These are phyloP conservation scores for Exophiala sideris DNA, from an alignment of 2,329 filamentous ascomycete genomes.

Conservation along the genomic window DNA sequence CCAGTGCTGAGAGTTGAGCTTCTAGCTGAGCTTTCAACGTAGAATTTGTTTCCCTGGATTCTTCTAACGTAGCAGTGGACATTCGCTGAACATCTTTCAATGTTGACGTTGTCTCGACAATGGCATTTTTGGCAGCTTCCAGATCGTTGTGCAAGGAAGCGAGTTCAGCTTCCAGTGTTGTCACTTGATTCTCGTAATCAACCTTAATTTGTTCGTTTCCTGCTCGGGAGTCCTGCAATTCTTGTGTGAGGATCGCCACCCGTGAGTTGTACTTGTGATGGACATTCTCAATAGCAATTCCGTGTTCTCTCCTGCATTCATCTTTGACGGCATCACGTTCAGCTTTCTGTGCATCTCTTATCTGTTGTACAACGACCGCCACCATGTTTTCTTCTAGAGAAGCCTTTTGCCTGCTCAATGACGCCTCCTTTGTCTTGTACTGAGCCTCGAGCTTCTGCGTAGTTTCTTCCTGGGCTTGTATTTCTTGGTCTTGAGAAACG, in stretches of 20 bases:
- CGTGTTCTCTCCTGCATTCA: slow-evolving; percentile 16
- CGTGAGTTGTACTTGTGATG: slow-evolving; percentile 25
- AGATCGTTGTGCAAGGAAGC: slow-evolving; percentile 17
- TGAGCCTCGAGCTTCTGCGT: slow-evolving; percentile 32
- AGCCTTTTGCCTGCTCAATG: slow-evolving; percentile 17
- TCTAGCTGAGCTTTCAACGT: slow-evolving; percentile 57
- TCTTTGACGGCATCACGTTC: slow-evolving; percentile 20
- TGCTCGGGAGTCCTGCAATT: slow-evolving; percentile 18
- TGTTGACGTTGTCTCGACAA: slow-evolving; percentile 19
- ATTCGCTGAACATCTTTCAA: slow-evolving; percentile 18
- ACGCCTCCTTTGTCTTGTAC: slow-evolving; percentile 23
- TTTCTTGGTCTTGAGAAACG: slow-evolving; percentile 22
- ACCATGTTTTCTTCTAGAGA: slow-evolving; percentile 26
- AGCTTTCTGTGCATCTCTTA: slow-evolving; percentile 21
- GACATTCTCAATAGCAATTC: slow-evolving; percentile 12
- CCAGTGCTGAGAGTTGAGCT: slow-evolving; percentile 64
- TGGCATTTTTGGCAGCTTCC: slow-evolving; percentile 20
- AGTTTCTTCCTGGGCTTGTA: slow-evolving; percentile 21
- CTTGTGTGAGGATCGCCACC: slow-evolving; percentile 23
- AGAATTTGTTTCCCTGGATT: slow-evolving; percentile 17
- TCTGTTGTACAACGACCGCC: slow-evolving; percentile 22
- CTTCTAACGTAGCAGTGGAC: slow-evolving; percentile 16
- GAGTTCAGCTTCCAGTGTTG: slow-evolving; percentile 11
- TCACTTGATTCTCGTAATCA: slow-evolving; percentile 17
- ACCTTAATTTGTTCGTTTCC: slow-evolving; percentile 16